Evolutionary conservation across 2,329 filamentous ascomycete species (phyloP).

Genomic region (Scortechinia acanthostroma): DNA sequence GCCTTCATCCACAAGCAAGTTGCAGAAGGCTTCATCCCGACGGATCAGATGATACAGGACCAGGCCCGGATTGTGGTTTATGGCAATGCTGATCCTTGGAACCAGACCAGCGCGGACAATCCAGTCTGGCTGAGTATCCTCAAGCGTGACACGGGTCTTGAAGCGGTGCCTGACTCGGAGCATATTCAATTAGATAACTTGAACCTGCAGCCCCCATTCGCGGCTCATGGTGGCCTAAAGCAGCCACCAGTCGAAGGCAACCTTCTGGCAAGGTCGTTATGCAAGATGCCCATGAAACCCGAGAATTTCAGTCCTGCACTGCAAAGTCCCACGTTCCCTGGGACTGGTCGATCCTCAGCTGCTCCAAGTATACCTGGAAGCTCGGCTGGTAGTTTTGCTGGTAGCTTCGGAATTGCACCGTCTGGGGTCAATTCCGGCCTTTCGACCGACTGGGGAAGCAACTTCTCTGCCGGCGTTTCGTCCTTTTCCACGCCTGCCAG

Average conservation of each 20-base stretch:
- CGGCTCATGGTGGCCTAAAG: background rate
- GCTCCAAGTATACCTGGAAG: background rate
- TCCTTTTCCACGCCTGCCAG: background rate
- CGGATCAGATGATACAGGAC: slow-evolving; percentile 21
- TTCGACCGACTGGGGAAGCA: background rate
- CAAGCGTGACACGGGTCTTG: background rate
- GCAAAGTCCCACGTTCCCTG: background rate
- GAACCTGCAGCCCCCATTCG: background rate
- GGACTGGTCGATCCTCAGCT: background rate
- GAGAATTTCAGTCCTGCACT: too few species aligned
- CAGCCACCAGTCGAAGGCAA: background rate
- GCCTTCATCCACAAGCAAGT: slow-evolving; percentile 19
- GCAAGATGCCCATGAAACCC: background rate
- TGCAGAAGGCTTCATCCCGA: slow-evolving; percentile 16
- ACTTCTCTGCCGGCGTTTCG: background rate
- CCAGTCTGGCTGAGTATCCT: slow-evolving; percentile 13
- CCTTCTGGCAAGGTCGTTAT: background rate
- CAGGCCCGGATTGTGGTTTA: slow-evolving; percentile 21
- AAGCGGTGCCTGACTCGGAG: background rate
- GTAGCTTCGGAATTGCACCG: background rate
- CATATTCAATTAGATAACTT: background rate
- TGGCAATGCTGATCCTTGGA: slow-evolving; percentile 26
- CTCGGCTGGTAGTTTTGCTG: background rate
- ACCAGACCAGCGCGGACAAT: slow-evolving; percentile 26
- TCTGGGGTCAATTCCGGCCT: background rate